Conservation (phyloP, 2,329 filamentous ascomycete genomes). For the Curvularia sp. region DNA sequence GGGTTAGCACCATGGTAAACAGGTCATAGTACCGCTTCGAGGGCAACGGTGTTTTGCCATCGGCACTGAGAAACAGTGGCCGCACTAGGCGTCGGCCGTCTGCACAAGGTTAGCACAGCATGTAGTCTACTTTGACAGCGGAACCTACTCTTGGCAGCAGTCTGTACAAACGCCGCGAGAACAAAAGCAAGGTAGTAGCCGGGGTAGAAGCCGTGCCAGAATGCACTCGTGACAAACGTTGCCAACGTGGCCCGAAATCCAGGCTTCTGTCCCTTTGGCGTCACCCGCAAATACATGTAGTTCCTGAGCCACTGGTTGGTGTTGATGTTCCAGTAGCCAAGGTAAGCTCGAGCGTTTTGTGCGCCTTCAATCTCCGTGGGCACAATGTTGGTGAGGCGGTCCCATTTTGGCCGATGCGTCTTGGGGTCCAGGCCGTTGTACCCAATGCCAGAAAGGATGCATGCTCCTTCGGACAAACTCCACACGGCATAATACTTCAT, state of each 20-base stretch:
- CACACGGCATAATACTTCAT: constrained; percentile 98
- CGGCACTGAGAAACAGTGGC: constrained; percentile 87
- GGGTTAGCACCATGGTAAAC: constrained; percentile 75
- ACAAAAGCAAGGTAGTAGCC: constrained; percentile 94
- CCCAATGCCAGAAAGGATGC: constrained; percentile 90
- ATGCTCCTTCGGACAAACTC: constrained; percentile 90
- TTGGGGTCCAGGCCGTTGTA: constrained; percentile 90
- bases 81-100: constrained; percentile 89
- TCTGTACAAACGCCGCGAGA: constrained; percentile 89
- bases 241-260: constrained; percentile 93
- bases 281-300: constrained; percentile 94
- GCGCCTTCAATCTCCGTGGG: constrained; percentile 85
- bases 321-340: constrained; percentile 98
- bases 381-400: constrained; percentile 87
- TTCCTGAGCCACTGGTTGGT: constrained; percentile 97
- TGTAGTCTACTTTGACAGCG: neutral
- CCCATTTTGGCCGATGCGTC: constrained; percentile 86
- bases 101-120: constrained; percentile 48
- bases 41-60: constrained; percentile 63
- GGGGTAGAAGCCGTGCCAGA: constrained; percentile 98
- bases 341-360: constrained; percentile 90
- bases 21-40: constrained; percentile 88
- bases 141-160: constrained; percentile 87
- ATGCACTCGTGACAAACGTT: constrained; percentile 91
- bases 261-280: constrained; percentile 92